Evolutionary conservation across 305 asterid genomes (phyloP).

Genomic region (Fraxinus sp.): DNA sequence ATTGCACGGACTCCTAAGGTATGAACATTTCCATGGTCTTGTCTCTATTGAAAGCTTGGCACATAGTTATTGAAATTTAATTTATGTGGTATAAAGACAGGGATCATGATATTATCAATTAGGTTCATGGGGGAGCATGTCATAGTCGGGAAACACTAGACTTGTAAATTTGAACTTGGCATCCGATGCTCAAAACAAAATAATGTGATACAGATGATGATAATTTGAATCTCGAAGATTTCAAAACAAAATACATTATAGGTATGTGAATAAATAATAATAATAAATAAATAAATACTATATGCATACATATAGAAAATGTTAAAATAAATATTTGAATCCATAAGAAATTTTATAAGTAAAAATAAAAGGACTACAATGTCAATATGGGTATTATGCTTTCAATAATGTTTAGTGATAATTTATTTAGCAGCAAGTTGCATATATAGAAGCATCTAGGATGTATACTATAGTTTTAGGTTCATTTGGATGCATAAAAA

Average conservation of each 20-base stretch:
- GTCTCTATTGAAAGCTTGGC: neutral
- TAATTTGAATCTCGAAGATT: neutral
- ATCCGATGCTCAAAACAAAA: neutral
- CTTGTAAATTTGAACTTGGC: neutral
- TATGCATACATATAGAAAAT: neutral
- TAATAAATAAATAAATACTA: neutral
- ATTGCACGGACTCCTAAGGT: conserved; percentile 79
- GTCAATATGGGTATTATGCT: neutral
- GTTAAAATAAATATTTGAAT: neutral
- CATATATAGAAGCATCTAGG: neutral
- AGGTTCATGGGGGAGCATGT: neutral
- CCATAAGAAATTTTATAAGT: neutral
- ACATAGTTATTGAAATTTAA: neutral
- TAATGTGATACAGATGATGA: neutral
- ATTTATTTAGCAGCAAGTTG: neutral
- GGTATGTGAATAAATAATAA: neutral
- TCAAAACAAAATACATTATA: neutral
- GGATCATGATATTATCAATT: neutral
- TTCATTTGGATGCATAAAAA: neutral
- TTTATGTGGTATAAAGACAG: neutral
- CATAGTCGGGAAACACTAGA: neutral
- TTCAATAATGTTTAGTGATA: neutral
- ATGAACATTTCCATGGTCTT: conserved; percentile 14
- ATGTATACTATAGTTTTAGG: neutral
- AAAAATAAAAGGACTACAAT: neutral